Evolutionary conservation across 148 eudicot genomes (phyloP), one percentile per base, ranked within the genome.

Genomic region (Tetragonia tetragonoides): DNA sequence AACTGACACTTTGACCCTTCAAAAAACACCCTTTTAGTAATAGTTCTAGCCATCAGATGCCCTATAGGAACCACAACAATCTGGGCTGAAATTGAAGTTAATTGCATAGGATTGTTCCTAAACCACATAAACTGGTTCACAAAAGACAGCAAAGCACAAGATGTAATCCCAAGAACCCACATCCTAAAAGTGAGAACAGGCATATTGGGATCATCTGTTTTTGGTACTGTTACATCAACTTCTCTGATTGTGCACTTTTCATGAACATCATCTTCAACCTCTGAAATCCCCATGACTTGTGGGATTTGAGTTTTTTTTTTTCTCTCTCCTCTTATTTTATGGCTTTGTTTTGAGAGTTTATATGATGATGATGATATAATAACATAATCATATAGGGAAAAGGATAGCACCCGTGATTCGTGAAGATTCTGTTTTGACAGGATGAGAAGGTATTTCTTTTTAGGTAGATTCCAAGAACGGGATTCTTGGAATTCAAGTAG

Each of bases 81-180:
- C 76, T 89, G 93, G 0, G 97, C 98, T 0, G 91, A 83, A 10
- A 87, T 88, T 0, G 97, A 86, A 7, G 88, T 73, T 12, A 95
- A 81, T 1, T 86, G 24, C 65, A 95, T 87, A 0, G 98, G 98
- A 69, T 93, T 86, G 0, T 81, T 81, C 5, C 98, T 54, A 63
- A 90, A 93, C 98, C 98, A 91, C 88, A 91, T 90, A 75, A 93
- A 93, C 82, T 91, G 98, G 78, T 91, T 93, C 14, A 89, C 85
- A 42, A 91, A 88, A 0, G 98, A 82, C 1, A 93, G 70, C 0
- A 93, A 1, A 0, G 79, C 81, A 69, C 98, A 93, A 0, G 90
- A 77, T 0, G 69, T 23, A 0, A 89, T 24, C 1, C 98, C 98
- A 15, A 93, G 77, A 21, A 93, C 89, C 98, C 97, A 93, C 96